A percentile compares a stretch with the other conserved stretches of the same genome.
These are phyloP conservation scores for Boletus tomentosulus DNA, from an alignment of 768 basidiomycete species.

Conservation along the genomic window DNA sequence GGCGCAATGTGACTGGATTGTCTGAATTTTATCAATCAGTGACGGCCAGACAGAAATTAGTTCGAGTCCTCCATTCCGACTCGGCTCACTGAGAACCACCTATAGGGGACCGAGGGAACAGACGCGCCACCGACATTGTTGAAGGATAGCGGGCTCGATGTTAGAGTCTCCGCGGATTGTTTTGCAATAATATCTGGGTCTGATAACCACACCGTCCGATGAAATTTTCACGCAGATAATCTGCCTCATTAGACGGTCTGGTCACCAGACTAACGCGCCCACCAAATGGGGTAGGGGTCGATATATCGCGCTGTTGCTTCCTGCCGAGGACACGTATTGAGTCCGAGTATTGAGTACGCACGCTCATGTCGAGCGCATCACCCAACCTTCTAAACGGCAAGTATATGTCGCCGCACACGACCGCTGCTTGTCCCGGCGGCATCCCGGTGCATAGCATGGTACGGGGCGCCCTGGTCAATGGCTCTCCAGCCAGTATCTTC, in stretches of 20 bases:
- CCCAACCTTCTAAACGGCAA: not conserved
- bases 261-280: not conserved
- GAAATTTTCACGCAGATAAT: not conserved
- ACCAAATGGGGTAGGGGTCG: not conserved
- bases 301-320: not conserved
- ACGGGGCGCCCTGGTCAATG: not conserved
- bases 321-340: not conserved
- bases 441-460: not conserved
- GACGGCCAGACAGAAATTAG: not conserved
- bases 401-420: not conserved
- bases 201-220: not conserved
- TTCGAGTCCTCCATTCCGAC: not conserved
- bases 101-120: not conserved
- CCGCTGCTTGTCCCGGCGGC: not conserved
- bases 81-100: not conserved
- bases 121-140: not conserved
- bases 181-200: not conserved
- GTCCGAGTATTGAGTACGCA: not conserved
- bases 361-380: not conserved
- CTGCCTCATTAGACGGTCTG: not conserved
- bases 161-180: not conserved
- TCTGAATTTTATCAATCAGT: not conserved
- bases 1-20: not conserved
- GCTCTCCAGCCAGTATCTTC: not conserved
- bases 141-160: not conserved